Evolutionary conservation across 73 alveolate genomes (phyloP).

Genomic region (Paraurostyla sp.): DNA sequence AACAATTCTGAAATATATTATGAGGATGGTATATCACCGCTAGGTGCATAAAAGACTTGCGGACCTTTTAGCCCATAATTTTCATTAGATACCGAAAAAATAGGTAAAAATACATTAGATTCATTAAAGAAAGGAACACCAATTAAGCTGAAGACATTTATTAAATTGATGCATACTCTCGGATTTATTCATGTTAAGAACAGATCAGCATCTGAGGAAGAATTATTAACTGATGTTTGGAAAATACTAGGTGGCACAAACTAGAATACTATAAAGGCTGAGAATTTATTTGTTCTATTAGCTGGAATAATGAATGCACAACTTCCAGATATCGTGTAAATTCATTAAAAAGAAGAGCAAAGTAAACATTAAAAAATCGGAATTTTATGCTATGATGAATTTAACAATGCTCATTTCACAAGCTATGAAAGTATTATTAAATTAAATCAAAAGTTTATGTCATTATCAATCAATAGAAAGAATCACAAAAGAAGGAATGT

Average conservation of each 20-base stretch:
- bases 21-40: background rate
- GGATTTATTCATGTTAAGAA: slow-evolving; percentile 14
- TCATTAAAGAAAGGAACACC: slow-evolving; percentile 6
- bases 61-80: background rate
- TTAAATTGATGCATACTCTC: background rate
- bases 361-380: background rate
- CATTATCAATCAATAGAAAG: background rate
- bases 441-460: background rate
- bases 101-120: slow-evolving; percentile 6
- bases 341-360: background rate
- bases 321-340: background rate
- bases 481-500: background rate
- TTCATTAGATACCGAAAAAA: background rate
- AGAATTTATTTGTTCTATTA: background rate
- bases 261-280: background rate
- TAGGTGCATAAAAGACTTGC: background rate
- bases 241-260: slow-evolving; percentile 3
- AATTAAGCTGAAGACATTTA: background rate
- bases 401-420: background rate
- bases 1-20: background rate
- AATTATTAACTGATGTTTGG: background rate
- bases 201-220: background rate
- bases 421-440: background rate
- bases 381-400: background rate
- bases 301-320: slow-evolving; percentile 6